phyloP scores from a whole-genome alignment of 2,329 filamentous ascomycete species.

The Botrytis squamosa region DNA sequence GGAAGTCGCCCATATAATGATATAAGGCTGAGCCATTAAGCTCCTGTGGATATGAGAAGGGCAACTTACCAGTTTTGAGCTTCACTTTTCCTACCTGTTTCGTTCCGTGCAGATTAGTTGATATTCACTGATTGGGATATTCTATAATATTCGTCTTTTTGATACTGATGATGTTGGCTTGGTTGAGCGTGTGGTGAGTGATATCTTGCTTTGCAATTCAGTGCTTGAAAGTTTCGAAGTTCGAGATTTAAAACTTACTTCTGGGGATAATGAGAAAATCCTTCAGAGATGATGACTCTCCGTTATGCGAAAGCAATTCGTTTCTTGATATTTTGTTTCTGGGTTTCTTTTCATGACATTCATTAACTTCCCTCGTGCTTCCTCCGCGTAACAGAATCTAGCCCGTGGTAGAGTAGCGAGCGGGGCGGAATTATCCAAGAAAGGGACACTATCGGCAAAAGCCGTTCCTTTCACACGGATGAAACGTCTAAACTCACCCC shows the following conservation, averaged over 20 bases:
- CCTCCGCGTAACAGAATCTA: background rate
- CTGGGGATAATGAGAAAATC: background rate
- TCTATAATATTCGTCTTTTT: background rate
- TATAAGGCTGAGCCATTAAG: background rate
- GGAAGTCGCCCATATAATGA: background rate
- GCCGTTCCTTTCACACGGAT: background rate
- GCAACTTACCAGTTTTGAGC: background rate
- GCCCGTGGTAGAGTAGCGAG: background rate
- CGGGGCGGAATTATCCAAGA: background rate
- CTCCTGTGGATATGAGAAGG: background rate
- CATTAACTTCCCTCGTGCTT: background rate
- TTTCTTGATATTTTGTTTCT: background rate
- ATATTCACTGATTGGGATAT: background rate
- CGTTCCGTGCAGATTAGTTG: background rate
- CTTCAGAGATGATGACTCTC: fast-evolving
- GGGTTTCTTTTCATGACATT: too few species aligned
- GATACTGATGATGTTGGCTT: background rate
- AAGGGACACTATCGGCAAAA: background rate
- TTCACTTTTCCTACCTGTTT: background rate
- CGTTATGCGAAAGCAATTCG: background rate
- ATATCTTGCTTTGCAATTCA: background rate
- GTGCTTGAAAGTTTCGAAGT: background rate
- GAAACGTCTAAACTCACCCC: background rate
- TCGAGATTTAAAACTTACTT: too few species aligned
- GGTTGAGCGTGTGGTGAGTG: background rate